phyloP scores from a whole-genome alignment of 116 monocot species.

The Papilionanthe hybrid region DNA sequence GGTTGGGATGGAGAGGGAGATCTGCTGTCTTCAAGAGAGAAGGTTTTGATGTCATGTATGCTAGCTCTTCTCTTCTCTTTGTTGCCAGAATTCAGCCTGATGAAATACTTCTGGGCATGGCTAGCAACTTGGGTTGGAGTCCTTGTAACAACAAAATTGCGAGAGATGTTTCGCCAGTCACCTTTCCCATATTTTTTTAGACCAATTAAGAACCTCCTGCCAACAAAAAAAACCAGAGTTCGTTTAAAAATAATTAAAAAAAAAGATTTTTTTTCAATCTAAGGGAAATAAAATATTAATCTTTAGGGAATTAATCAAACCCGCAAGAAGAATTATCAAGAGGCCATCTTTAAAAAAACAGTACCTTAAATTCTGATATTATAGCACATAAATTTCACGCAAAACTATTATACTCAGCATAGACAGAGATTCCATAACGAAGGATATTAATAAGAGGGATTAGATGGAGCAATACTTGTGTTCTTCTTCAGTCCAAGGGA shows the following conservation, averaged over 20 bases:
- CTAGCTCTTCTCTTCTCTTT: conserved; percentile 55
- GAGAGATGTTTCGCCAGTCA: conserved; percentile 62
- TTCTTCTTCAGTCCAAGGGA: conserved; percentile 59
- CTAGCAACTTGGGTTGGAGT: conserved; percentile 58
- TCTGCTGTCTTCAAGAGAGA: conserved; percentile 24
- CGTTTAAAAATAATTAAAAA: not conserved
- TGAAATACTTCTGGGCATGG: conserved; percentile 62
- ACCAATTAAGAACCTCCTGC: conserved; percentile 43
- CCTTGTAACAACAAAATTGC: conserved; percentile 38
- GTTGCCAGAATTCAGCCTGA: conserved; percentile 43
- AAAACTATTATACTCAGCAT: not conserved
- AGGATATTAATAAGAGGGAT: not conserved
- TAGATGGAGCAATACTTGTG: conserved; percentile 27
- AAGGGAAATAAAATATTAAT: not conserved
- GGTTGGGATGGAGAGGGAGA: conserved; percentile 29
- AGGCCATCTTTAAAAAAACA: too few species aligned
- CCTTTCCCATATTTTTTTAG: conserved; percentile 49
- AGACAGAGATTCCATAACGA: not conserved
- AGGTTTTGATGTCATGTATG: conserved; percentile 57
- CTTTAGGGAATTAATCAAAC: not conserved
- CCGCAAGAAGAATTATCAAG: not conserved
- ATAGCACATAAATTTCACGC: not conserved
- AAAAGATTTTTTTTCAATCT: not conserved
- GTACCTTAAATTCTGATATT: too few species aligned
- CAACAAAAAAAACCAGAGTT: not conserved